A percentile compares a stretch with the other conserved stretches of the same genome.
These are phyloP conservation scores for Xylaria scruposa DNA, from an alignment of 495 filamentous ascomycete genomes.

Conservation along the genomic window DNA sequence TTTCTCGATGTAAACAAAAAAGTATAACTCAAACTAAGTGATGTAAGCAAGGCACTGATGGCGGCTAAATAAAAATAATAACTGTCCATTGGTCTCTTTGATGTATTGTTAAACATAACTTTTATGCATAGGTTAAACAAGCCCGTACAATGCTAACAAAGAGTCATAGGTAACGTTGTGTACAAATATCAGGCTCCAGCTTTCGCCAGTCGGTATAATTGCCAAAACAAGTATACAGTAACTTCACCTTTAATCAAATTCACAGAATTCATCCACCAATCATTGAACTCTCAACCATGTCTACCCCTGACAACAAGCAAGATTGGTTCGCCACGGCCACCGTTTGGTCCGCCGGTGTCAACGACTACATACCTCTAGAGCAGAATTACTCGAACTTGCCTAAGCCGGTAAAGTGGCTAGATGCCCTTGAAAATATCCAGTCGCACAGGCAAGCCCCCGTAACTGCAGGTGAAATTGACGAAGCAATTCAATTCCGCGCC, in stretches of 20 bases:
- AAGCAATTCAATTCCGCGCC: background rate
- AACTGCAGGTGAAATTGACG: background rate
- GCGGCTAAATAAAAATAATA: background rate
- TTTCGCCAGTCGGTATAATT: background rate
- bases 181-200: background rate
- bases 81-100: background rate
- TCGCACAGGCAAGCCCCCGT: background rate
- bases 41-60: too few species aligned
- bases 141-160: background rate
- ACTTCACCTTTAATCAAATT: background rate
- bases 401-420: background rate
- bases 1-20: background rate
- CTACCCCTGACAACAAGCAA: background rate
- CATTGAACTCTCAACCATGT: background rate
- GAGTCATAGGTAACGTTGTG: background rate
- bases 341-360: constrained; percentile 1
- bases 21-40: background rate
- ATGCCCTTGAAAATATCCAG: constrained; percentile 9
- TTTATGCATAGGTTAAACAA: background rate
- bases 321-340: background rate
- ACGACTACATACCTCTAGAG: background rate
- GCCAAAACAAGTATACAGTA: background rate
- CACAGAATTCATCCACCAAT: background rate
- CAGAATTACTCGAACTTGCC: background rate
- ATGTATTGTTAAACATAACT: background rate